Percentiles rank a stretch among this genome's conserved stretches.
Conservation (phyloP, 805 yeast genomes). For the Candida anglica region DNA sequence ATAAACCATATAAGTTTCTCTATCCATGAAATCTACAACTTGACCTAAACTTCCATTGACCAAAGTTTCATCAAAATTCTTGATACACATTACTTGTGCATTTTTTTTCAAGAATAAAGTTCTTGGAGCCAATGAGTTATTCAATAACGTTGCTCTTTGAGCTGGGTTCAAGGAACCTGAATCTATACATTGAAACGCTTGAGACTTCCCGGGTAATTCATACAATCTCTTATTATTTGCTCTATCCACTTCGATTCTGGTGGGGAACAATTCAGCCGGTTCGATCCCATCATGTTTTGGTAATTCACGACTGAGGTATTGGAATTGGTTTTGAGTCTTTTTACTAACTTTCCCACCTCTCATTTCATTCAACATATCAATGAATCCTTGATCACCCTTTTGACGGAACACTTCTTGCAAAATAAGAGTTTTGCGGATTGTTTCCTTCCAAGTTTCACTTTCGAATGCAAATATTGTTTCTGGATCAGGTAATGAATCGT, state of each 20-base stretch:
- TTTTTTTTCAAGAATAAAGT: conserved; percentile 56
- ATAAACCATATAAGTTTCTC: conserved; percentile 33
- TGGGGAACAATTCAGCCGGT: conserved; percentile 88
- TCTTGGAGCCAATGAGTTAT: conserved; percentile 61
- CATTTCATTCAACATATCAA: conserved; percentile 72
- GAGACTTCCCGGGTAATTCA: conserved; percentile 40
- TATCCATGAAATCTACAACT: conserved; percentile 52
- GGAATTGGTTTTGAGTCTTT: conserved; percentile 47
- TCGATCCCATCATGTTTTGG: conserved; percentile 52
- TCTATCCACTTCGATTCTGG: conserved; percentile 67
- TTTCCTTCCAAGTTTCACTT: conserved; percentile 54
- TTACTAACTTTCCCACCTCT: conserved; percentile 57
- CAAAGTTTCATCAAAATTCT: conserved; percentile 65
- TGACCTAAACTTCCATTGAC: conserved; percentile 79
- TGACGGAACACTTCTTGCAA: conserved; percentile 71
- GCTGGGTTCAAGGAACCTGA: conserved; percentile 47
- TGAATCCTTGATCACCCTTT: conserved; percentile 65
- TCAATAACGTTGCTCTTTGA: conserved; percentile 41
- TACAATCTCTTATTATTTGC: conserved; percentile 55
- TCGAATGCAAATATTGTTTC: conserved; percentile 58
- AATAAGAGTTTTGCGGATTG: conserved; percentile 55
- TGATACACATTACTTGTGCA: conserved; percentile 81
- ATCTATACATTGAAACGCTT: conserved; percentile 49
- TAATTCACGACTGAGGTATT: conserved; percentile 48
- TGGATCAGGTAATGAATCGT: conserved; percentile 12